A percentile compares a stretch with the other conserved stretches of the same genome.
Evolutionary conservation across 179 eudicot genomes (phyloP).

Genomic region (Beta macrorhiza): DNA sequence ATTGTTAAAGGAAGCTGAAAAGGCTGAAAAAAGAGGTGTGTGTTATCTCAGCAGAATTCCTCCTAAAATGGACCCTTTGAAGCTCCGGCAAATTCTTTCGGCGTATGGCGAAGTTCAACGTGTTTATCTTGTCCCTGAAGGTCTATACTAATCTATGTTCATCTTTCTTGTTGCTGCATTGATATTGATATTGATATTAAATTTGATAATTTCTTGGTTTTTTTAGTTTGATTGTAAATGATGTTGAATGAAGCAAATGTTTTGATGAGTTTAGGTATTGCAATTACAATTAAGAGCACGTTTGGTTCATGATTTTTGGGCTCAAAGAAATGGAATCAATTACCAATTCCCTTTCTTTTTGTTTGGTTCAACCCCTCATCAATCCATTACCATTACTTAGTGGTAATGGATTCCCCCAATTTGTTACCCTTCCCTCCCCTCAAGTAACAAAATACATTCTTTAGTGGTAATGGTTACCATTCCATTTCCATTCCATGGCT

Average conservation of each 20-base stretch:
- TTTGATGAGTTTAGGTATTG: not conserved
- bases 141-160: constrained; percentile 20
- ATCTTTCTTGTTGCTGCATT: not conserved
- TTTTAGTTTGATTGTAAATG: not conserved
- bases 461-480: too few relatives aligned
- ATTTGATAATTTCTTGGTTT: not conserved
- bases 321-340: too few relatives aligned
- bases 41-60: constrained; percentile 88
- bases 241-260: not conserved
- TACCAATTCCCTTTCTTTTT: too few relatives aligned
- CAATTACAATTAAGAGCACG: too few relatives aligned
- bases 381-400: too few relatives aligned
- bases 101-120: constrained; percentile 66
- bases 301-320: too few relatives aligned
- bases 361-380: too few relatives aligned
- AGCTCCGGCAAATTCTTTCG: constrained; percentile 71
- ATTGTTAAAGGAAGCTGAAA: constrained; percentile 50
- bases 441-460: too few relatives aligned
- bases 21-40: constrained; percentile 61
- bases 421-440: too few relatives aligned
- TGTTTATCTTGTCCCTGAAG: constrained; percentile 78
- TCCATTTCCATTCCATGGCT: too few relatives aligned
- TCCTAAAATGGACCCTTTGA: constrained; percentile 76
- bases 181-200: too few relatives aligned
- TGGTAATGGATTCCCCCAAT: too few relatives aligned